Percentiles rank a stretch among this genome's conserved stretches.
Conservation (phyloP, 1,139 yeast species). For the Yamadazyma spencermartinsiae region DNA sequence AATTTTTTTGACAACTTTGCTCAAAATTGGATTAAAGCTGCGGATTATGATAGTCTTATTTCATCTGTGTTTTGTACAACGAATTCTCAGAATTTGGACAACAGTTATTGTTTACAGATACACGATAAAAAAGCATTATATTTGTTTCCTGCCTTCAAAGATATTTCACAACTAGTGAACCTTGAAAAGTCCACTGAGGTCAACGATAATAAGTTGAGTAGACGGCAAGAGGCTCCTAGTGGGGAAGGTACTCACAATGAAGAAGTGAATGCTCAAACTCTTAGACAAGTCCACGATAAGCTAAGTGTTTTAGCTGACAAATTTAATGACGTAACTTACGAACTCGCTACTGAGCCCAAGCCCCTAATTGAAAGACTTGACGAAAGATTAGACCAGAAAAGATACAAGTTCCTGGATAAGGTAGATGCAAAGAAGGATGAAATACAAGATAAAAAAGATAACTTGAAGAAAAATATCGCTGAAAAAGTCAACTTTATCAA, state of each 20-base stretch:
- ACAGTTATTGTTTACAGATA: slow-evolving; percentile 42
- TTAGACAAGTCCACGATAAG: slow-evolving; percentile 25
- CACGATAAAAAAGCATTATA: slow-evolving; percentile 26
- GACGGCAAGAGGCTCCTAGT: too few relatives aligned
- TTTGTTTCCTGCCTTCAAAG: slow-evolving; percentile 32
- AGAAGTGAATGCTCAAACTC: slow-evolving; percentile 19
- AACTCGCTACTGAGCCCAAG: slow-evolving; percentile 23
- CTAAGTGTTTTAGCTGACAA: slow-evolving; percentile 17
- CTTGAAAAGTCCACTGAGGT: slow-evolving; percentile 1
- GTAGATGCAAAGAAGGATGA: slow-evolving; percentile 16
- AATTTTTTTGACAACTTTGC: slow-evolving; percentile 45
- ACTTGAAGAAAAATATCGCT: slow-evolving; percentile 6
- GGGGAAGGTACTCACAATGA: too few relatives aligned
- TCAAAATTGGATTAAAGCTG: slow-evolving; percentile 34
- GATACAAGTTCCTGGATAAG: slow-evolving; percentile 16
- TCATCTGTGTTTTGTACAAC: slow-evolving; percentile 46
- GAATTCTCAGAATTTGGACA: slow-evolving; percentile 16
- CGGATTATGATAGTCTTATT: slow-evolving; percentile 32
- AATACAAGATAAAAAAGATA: slow-evolving; percentile 7
- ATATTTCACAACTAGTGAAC: slow-evolving; percentile 8
- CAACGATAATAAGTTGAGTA: too few relatives aligned
- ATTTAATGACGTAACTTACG: slow-evolving; percentile 21
- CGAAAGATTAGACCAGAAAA: slow-evolving; percentile 21
- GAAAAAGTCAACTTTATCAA: slow-evolving; percentile 10
- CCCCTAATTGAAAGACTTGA: slow-evolving; percentile 20